Percentiles rank a stretch among this genome's conserved stretches.
Conservation (phyloP, 176 grass and related monocot species). For the Cocos nucifera region DNA sequence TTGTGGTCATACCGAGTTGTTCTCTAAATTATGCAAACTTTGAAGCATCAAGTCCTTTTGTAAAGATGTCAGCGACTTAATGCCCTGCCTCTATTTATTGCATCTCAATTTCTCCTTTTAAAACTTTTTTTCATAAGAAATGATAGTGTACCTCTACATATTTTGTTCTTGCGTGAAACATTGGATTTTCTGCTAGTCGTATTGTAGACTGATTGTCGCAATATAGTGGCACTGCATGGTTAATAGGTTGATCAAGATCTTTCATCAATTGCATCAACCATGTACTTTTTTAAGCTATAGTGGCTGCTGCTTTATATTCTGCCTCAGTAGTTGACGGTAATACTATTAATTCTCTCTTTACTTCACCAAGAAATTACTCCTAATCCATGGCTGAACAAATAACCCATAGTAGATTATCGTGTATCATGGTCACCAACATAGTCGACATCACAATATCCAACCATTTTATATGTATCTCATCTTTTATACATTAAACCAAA, state of each 20-base stretch:
- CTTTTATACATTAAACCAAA: conserved; percentile 9
- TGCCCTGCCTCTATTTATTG: background rate
- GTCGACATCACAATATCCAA: conserved; percentile 2
- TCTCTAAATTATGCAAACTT: background rate
- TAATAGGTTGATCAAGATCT: no score
- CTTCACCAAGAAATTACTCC: conserved; percentile 3
- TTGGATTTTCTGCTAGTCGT: background rate
- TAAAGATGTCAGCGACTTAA: background rate
- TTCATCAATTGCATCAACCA: no score
- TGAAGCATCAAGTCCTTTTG: background rate
- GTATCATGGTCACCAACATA: conserved; percentile 2
- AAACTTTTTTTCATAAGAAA: background rate
- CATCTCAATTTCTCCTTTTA: background rate
- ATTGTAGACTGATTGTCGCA: no score
- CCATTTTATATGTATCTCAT: background rate
- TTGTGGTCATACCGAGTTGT: background rate
- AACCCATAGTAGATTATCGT: background rate
- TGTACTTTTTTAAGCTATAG: no score
- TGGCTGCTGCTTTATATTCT: background rate
- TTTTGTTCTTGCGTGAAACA: background rate
- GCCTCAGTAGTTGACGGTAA: background rate
- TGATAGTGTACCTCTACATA: background rate
- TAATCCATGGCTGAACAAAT: background rate
- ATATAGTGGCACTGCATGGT: no score
- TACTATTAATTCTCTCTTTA: background rate